A percentile compares a stretch with the other conserved stretches of the same genome.
phyloP scores from a whole-genome alignment of 305 asterid species.

The Ilex paraguariensis region DNA sequence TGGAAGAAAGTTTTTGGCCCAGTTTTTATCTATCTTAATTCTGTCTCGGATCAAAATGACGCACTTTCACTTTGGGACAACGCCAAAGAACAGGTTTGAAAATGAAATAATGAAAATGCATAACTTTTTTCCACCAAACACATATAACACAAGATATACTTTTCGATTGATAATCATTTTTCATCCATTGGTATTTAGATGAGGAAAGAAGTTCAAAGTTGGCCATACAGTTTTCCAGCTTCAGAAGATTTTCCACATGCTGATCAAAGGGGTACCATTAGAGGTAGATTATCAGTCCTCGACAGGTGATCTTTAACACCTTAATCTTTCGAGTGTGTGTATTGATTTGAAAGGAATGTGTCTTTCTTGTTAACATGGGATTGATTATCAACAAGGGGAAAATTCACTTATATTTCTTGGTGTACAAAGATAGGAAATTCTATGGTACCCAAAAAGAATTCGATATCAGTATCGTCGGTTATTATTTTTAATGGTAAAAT shows the following conservation, averaged over 20 bases:
- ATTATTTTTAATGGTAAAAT: not conserved
- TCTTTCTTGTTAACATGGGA: too few relatives aligned
- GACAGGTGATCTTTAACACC: slow-evolving; percentile 42
- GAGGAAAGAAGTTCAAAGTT: slow-evolving; percentile 48
- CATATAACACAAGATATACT: not conserved
- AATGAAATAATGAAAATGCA: too few relatives aligned
- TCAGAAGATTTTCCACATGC: slow-evolving; percentile 55
- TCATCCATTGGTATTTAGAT: slow-evolving; percentile 28
- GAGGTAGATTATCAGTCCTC: slow-evolving; percentile 51
- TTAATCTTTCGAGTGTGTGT: too few relatives aligned
- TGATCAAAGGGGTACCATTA: slow-evolving; percentile 54
- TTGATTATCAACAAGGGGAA: too few relatives aligned
- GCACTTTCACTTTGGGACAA: slow-evolving; percentile 33
- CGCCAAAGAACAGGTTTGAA: slow-evolving; percentile 29
- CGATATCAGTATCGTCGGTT: too few relatives aligned
- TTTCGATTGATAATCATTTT: not conserved
- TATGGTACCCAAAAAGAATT: too few relatives aligned
- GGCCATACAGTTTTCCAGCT: slow-evolving; percentile 72
- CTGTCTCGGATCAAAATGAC: slow-evolving; percentile 17
- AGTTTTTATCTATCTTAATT: slow-evolving; percentile 31
- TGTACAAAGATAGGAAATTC: too few relatives aligned
- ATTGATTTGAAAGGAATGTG: too few relatives aligned
- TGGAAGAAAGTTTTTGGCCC: slow-evolving; percentile 47
- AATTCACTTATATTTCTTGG: too few relatives aligned
- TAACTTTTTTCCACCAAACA: not conserved